These are phyloP conservation scores for Colletotrichum coccodes DNA, from an alignment of 2,329 filamentous ascomycete species.

Conservation along the genomic window DNA sequence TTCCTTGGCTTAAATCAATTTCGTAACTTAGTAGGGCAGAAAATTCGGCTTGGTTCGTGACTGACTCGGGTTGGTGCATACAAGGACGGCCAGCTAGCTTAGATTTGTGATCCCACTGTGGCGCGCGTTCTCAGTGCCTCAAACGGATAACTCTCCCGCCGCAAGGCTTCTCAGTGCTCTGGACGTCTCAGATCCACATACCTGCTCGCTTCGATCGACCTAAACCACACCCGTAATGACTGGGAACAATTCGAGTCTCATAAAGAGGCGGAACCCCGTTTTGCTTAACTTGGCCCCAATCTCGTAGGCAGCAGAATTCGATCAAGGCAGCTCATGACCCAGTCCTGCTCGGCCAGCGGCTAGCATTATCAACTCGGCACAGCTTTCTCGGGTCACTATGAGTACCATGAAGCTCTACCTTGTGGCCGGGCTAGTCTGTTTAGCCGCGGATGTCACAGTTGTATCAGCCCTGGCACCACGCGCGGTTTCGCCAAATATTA, in stretches of 20 bases:
- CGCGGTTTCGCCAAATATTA: background rate
- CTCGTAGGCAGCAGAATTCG: background rate
- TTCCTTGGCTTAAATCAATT: too few relatives aligned
- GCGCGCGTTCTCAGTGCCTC: background rate
- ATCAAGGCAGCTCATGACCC: background rate
- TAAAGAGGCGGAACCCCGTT: background rate
- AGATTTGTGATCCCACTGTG: background rate
- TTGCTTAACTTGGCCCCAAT: background rate
- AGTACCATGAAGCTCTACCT: background rate
- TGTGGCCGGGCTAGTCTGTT: background rate
- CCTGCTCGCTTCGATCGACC: background rate
- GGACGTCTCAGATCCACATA: background rate
- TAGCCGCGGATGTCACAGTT: background rate
- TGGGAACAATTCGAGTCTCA: background rate
- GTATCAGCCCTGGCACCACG: background rate
- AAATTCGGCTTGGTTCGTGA: too few relatives aligned
- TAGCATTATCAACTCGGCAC: too few relatives aligned
- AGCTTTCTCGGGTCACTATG: background rate
- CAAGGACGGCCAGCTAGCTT: background rate
- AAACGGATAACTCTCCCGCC: background rate
- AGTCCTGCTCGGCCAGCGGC: background rate
- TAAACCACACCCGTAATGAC: background rate
- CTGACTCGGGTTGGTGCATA: background rate
- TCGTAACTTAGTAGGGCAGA: too few relatives aligned
- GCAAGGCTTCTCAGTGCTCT: background rate